Evolutionary conservation across 2,329 filamentous ascomycete genomes (phyloP), one percentile per base, ranked within the genome.

Genomic region (Biscogniauxia mediterranea): DNA sequence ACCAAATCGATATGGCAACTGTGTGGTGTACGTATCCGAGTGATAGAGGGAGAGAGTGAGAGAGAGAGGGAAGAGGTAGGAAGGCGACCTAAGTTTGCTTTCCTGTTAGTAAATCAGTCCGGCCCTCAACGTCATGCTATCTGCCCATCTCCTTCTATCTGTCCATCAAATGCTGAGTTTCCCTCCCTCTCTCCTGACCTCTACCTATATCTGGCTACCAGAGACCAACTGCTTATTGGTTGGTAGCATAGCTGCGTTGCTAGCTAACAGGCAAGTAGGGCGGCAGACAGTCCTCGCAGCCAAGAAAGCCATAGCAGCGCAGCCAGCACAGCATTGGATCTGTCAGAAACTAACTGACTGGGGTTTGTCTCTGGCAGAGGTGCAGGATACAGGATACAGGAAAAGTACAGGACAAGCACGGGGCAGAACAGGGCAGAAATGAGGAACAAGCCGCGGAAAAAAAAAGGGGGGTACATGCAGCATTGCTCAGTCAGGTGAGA

Each of bases 401-500:
- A 23, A 23, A 23, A 23, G 23, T 23, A 58, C 55, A 63, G 56
- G 59, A 58, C 38, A 58, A 52, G 51, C 51, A 52, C 51, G 55
- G 61, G 52, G 52, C n/a, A 58, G 25, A 19, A 58, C 56, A 61
- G 59, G 52, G 25, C 59, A 60, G 61, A 32, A 57, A 58, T 42
- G 58, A 52, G 58, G 28, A 32, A 32, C 28, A 32, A 62, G 28
- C 46, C 58, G 23, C 50, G 8, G 51, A 15, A 52, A 54, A 58
- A 52, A 53, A 61, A 59, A 61, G 49, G 52, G 56, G 66, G 63
- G 62, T 65, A 62, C 58, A 60, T 72, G 70, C 69, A 71, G 70
- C 59, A 63, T 26, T 59, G 58, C 63, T 64, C 63, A 57, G 69
- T 71, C 69, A 70, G 66, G 67, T 72, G 67, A 71, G 64, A 57